phyloP scores from a whole-genome alignment of 2,329 filamentous ascomycete species.

The Pyricularia sp. region DNA sequence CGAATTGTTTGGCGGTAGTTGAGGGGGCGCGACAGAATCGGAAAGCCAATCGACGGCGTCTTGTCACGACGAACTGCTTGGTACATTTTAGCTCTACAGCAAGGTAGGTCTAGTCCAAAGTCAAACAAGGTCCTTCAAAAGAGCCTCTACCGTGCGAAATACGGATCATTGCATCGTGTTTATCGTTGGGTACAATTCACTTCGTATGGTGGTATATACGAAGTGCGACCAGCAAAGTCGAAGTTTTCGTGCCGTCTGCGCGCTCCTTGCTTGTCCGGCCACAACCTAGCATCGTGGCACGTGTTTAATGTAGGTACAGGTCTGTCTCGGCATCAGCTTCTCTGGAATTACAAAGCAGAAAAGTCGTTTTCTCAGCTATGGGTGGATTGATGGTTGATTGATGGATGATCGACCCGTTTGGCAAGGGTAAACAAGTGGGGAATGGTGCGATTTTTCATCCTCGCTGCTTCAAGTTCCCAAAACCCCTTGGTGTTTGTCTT shows the following conservation, averaged over 20 bases:
- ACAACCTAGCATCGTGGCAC: neutral
- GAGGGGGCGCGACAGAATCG: neutral
- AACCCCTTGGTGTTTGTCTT: neutral
- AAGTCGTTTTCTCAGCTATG: neutral
- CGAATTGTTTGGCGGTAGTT: neutral
- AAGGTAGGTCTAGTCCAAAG: neutral
- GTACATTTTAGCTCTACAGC: neutral
- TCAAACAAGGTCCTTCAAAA: neutral
- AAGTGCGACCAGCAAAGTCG: neutral
- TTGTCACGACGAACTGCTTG: neutral
- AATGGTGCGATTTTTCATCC: conserved; percentile 5
- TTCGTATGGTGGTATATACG: neutral
- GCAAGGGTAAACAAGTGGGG: conserved; percentile 1
- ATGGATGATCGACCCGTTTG: conserved; percentile 5
- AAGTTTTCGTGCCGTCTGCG: neutral
- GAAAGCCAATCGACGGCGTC: neutral
- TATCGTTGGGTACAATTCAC: no score
- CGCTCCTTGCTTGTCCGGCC: neutral
- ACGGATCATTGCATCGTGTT: neutral
- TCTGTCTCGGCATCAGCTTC: neutral
- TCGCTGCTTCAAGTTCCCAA: conserved; percentile 3
- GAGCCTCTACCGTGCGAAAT: neutral
- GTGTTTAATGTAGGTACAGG: neutral
- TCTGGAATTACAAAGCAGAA: neutral
- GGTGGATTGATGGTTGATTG: neutral